Evolutionary conservation across 306 rosid species (phyloP).

Genomic region (Cucumis cinereus): DNA sequence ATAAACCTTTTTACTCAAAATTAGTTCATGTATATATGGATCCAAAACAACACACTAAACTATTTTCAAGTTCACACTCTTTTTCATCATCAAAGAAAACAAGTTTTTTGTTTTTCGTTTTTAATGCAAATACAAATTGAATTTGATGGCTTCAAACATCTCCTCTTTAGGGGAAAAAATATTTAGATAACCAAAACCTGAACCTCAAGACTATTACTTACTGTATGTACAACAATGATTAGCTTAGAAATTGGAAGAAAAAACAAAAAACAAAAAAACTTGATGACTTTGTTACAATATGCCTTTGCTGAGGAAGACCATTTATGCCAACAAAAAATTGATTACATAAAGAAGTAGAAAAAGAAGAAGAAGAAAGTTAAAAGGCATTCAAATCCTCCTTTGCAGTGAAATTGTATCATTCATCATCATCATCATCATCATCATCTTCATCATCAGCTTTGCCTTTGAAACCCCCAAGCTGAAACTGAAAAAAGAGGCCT

Average conservation of each 20-base stretch:
- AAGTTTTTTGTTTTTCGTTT: no score
- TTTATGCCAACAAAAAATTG: constrained; percentile 1
- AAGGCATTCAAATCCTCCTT: neutral
- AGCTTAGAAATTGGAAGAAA: neutral
- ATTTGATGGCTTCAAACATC: no score
- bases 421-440: neutral
- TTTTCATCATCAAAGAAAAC: no score
- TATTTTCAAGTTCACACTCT: no score
- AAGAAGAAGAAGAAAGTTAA: neutral
- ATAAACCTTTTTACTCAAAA: no score
- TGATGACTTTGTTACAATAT: neutral
- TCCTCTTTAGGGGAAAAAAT: neutral
- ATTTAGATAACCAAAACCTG: neutral
- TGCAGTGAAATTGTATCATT: neutral
- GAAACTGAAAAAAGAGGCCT: constrained; percentile 56
- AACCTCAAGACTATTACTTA: neutral
- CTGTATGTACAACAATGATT: neutral
- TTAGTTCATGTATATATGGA: no score
- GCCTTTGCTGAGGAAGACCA: constrained; percentile 1
- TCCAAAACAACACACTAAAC: no score
- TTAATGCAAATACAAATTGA: no score
- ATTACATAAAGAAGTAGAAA: neutral
- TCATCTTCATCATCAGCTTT: neutral
- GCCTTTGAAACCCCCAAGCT: constrained; percentile 51
- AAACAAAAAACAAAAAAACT: neutral